A percentile compares a stretch with the other conserved stretches of the same genome.
Conservation (phyloP, 2,329 filamentous ascomycete genomes). For the Gaeumannomyces tritici region DNA sequence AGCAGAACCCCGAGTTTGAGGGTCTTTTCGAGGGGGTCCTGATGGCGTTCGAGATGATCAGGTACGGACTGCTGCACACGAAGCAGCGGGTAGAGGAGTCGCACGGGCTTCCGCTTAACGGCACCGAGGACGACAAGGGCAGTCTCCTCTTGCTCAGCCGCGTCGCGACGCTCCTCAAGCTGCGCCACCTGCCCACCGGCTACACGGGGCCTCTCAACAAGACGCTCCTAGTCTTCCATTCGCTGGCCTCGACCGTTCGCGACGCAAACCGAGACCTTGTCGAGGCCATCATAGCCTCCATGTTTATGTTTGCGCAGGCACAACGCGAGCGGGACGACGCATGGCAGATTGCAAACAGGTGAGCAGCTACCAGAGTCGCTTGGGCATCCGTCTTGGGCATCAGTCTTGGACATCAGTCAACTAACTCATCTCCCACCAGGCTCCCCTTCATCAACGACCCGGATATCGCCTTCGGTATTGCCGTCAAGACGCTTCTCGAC, state of each 20-base stretch:
- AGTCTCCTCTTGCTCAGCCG: conserved; percentile 78
- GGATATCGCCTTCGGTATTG: conserved; percentile 68
- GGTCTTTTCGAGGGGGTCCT: conserved; percentile 68
- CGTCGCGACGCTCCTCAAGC: conserved; percentile 70
- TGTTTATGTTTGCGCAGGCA: conserved; percentile 74
- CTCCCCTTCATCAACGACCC: conserved; percentile 33
- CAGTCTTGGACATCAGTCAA: background rate
- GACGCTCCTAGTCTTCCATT: conserved; percentile 78
- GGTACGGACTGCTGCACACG: conserved; percentile 67
- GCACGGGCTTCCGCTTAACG: conserved; percentile 45
- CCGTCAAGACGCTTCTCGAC: conserved; percentile 64
- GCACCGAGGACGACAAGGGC: conserved; percentile 62
- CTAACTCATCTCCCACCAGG: conserved; percentile 3
- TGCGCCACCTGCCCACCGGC: conserved; percentile 75
- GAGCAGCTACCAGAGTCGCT: background rate
- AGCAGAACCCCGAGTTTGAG: conserved; percentile 30
- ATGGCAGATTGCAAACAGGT: conserved; percentile 10
- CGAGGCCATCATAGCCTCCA: conserved; percentile 70
- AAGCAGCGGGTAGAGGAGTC: conserved; percentile 48
- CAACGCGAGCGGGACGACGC: conserved; percentile 55
- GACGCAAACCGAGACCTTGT: conserved; percentile 72
- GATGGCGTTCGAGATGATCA: conserved; percentile 76
- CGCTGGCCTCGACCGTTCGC: conserved; percentile 70
- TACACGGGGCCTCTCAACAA: conserved; percentile 93
- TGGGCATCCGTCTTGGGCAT: no score